phyloP scores from a whole-genome alignment of 1,284 basidiomycete species.

The Pascua sp. region DNA sequence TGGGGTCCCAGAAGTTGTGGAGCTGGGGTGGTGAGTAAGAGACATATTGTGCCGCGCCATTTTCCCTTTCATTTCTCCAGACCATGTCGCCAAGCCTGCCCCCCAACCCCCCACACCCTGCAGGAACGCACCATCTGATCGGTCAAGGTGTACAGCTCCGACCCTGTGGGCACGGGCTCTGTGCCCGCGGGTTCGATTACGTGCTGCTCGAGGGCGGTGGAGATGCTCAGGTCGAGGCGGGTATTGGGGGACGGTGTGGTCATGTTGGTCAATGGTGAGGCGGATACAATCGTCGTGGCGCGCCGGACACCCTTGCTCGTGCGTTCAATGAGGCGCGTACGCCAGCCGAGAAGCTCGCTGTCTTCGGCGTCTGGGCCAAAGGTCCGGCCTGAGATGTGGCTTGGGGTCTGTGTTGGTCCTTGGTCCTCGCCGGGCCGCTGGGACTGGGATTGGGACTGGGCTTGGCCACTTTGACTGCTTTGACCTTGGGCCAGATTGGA shows the following conservation, averaged over 20 bases:
- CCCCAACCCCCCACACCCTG: too few species aligned
- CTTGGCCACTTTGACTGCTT: too few species aligned
- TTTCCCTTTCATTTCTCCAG: too few species aligned
- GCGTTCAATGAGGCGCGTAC: constrained; percentile 28
- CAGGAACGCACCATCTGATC: constrained; percentile 4
- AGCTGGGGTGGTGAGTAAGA: background rate
- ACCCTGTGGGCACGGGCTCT: background rate
- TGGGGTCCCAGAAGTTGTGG: constrained; percentile 13
- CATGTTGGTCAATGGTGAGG: background rate
- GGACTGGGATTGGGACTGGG: background rate
- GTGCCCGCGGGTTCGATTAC: background rate
- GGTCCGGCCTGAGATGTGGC: background rate
- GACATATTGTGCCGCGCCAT: background rate
- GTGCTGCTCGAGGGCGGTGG: constrained; percentile 1
- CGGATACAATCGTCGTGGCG: constrained; percentile 3
- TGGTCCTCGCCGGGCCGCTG: constrained; percentile 3
- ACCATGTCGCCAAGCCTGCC: too few species aligned
- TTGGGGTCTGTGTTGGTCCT: background rate
- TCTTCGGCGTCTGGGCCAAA: constrained; percentile 13
- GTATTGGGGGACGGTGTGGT: constrained; percentile 7
- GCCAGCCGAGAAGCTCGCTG: constrained; percentile 28
- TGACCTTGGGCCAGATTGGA: too few species aligned
- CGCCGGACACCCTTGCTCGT: constrained; percentile 9
- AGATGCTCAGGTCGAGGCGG: constrained; percentile 5
- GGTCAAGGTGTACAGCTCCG: constrained; percentile 1